phyloP scores from a whole-genome alignment of 164 flowering plant species.

The Macadamia tetraphylla region DNA sequence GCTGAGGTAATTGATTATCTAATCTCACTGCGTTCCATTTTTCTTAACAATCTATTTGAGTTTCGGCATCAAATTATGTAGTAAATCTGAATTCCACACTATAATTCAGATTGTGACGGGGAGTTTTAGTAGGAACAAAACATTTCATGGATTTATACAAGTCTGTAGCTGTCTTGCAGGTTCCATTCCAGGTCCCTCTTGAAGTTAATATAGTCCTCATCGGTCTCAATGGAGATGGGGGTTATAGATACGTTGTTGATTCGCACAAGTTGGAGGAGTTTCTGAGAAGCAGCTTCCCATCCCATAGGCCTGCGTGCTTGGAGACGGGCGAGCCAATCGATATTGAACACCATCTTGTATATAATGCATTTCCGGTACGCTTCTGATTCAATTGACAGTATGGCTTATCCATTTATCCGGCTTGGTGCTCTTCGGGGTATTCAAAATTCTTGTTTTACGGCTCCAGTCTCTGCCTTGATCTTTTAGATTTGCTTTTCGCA shows the following conservation, averaged over 20 bases:
- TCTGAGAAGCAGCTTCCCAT: conserved; percentile 54
- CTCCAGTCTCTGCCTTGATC: too few relatives aligned
- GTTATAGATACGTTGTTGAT: conserved; percentile 71
- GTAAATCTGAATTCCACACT: background rate
- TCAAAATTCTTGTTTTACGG: too few relatives aligned
- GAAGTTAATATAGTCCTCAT: conserved; percentile 85
- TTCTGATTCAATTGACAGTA: background rate
- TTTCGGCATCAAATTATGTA: background rate
- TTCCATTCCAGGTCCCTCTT: conserved; percentile 97
- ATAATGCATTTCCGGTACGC: conserved; percentile 71
- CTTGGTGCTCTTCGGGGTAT: too few relatives aligned
- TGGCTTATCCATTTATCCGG: too few relatives aligned
- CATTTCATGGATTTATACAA: background rate
- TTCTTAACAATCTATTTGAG: background rate
- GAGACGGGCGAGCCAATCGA: conserved; percentile 93
- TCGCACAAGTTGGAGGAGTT: conserved; percentile 69
- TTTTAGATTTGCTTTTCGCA: too few relatives aligned
- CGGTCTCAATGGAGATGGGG: conserved; percentile 89
- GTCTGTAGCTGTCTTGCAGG: conserved; percentile 41
- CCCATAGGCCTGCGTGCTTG: conserved; percentile 78
- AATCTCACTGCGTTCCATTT: background rate
- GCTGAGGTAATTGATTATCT: conserved; percentile 56
- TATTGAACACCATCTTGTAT: conserved; percentile 86
- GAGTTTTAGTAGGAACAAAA: background rate
- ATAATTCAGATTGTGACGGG: background rate